A percentile compares a stretch with the other conserved stretches of the same genome.
phyloP scores from a whole-genome alignment of 2,329 filamentous ascomycete genomes.

The Rhinocladiella similis region DNA sequence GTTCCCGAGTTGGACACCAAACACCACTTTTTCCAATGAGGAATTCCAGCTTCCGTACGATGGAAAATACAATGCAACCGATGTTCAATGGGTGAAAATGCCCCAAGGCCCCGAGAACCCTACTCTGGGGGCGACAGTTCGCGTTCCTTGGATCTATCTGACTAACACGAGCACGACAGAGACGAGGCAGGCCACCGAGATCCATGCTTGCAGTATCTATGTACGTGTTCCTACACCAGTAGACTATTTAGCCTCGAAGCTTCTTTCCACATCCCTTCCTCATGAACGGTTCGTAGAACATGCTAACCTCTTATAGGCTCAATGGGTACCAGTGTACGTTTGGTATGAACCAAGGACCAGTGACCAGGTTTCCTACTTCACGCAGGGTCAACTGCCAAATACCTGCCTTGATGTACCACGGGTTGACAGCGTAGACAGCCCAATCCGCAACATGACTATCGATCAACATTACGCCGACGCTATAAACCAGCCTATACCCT shows the following conservation, averaged over 20 bases:
- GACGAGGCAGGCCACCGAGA: conserved; percentile 12
- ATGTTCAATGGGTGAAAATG: conserved; percentile 22
- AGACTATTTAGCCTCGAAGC: not conserved
- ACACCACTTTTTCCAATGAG: conserved; percentile 9
- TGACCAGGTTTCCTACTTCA: conserved; percentile 16
- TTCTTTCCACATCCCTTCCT: too few relatives aligned
- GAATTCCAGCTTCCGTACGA: conserved; percentile 18
- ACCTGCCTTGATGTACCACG: conserved; percentile 13
- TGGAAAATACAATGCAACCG: conserved; percentile 14
- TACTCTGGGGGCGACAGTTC: conserved; percentile 13
- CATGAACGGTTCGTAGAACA: not conserved
- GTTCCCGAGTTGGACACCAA: conserved; percentile 20
- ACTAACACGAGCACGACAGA: not conserved
- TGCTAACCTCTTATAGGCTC: conserved; percentile 3
- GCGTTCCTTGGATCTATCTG: conserved; percentile 13
- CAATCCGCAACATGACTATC: conserved; percentile 17
- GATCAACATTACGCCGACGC: conserved; percentile 17
- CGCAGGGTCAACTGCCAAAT: conserved; percentile 4
- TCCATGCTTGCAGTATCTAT: conserved; percentile 25
- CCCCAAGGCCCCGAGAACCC: conserved; percentile 16
- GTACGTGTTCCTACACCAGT: not conserved
- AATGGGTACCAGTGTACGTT: conserved; percentile 22
- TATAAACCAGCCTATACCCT: conserved; percentile 21
- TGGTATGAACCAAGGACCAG: conserved; percentile 16
- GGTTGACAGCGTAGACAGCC: not conserved